Percentiles rank a stretch among this genome's conserved stretches.
These are phyloP conservation scores for Globisporangium spinosum DNA, from an alignment of 352 stramenopile species.

Conservation along the genomic window DNA sequence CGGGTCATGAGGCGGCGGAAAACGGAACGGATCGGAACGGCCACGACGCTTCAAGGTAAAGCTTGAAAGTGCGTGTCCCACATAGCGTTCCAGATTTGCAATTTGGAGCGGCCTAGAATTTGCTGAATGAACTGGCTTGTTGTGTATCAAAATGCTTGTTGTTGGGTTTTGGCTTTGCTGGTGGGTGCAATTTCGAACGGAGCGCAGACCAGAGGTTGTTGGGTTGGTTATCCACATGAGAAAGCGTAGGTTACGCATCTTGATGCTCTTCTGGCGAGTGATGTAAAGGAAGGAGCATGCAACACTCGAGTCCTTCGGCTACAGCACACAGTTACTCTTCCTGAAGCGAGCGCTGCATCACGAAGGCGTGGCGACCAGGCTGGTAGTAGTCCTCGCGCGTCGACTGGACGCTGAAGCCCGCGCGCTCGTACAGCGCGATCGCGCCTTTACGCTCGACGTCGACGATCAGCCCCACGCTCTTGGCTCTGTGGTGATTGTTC, in stretches of 20 bases:
- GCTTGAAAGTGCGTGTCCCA: background rate
- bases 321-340: background rate
- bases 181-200: background rate
- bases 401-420: conserved; percentile 27
- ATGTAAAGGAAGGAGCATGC: conserved; percentile 1
- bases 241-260: background rate
- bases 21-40: background rate
- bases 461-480: conserved; percentile 26
- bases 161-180: background rate
- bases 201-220: background rate
- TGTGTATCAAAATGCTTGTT: background rate
- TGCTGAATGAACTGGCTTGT: background rate
- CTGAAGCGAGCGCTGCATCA: conserved; percentile 26
- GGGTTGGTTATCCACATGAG: background rate
- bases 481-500: conserved; percentile 6
- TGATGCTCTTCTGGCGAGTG: background rate
- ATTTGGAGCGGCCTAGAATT: background rate
- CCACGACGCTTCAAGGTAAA: background rate
- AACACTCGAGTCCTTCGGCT: background rate
- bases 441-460: conserved; percentile 31
- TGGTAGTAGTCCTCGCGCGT: conserved; percentile 43
- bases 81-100: background rate
- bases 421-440: conserved; percentile 38
- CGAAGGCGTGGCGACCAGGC: conserved; percentile 33
- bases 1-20: background rate